Evolutionary conservation across 75 land plant species (phyloP).

Genomic region (Larix kaempferi): DNA sequence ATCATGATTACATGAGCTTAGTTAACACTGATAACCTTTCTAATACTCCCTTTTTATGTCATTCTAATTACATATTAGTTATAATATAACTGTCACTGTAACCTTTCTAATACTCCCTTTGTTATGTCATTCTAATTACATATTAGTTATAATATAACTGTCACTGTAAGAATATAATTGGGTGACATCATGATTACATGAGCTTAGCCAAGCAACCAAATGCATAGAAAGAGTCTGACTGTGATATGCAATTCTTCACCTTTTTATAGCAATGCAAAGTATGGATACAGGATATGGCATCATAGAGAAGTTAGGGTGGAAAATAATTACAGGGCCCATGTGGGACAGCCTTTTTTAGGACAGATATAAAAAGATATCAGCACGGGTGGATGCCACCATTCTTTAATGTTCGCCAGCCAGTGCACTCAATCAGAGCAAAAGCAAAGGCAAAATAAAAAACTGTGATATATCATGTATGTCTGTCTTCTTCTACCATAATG

Average conservation of each 20-base stretch:
- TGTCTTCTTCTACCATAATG: background rate
- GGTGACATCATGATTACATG: background rate
- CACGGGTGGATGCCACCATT: constrained; percentile 6
- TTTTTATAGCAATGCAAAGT: background rate
- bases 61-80: background rate
- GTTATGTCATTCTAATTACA: background rate
- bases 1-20: background rate
- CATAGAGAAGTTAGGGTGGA: background rate
- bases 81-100: too few relatives aligned
- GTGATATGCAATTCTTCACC: background rate
- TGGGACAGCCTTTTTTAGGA: background rate
- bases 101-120: background rate
- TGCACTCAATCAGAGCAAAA: background rate
- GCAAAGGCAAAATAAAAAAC: background rate
- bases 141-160: too few relatives aligned
- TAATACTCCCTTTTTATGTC: background rate
- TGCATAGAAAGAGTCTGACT: background rate
- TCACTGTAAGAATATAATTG: background rate
- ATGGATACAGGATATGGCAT: background rate
- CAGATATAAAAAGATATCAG: background rate
- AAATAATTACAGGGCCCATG: background rate
- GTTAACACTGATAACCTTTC: background rate
- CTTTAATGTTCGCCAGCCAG: background rate
- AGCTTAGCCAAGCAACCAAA: background rate
- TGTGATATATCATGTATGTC: background rate